Conservation (phyloP, 768 basidiomycete genomes). For the Amanita pseudoporphyria region DNA sequence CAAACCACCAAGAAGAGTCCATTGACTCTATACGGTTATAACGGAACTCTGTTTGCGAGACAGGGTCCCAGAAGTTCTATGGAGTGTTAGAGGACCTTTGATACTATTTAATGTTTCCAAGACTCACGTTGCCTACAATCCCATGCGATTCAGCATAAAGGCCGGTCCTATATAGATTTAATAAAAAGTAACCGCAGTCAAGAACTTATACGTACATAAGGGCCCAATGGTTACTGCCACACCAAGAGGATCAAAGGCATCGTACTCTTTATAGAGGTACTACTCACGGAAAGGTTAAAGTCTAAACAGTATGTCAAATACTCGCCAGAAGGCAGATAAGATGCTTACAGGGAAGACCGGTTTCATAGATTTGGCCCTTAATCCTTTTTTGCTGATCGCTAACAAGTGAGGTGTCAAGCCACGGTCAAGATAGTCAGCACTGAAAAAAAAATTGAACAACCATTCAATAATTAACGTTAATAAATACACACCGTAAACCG, state of each 20-base stretch:
- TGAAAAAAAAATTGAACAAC: conserved; percentile 19
- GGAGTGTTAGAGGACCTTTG: not conserved
- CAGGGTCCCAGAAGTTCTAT: conserved; percentile 85
- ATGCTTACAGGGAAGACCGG: conserved; percentile 73
- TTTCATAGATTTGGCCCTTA: conserved; percentile 81
- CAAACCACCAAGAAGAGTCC: conserved; percentile 76
- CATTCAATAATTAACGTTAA: not conserved
- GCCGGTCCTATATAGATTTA: conserved; percentile 57
- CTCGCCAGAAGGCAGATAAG: conserved; percentile 1
- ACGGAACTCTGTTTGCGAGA: conserved; percentile 49
- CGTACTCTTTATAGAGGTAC: not conserved
- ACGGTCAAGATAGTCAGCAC: conserved; percentile 82
- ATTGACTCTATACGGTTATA: conserved; percentile 57
- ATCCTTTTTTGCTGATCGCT: conserved; percentile 68
- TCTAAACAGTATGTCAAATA: conserved; percentile 31
- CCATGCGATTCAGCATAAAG: conserved; percentile 86
- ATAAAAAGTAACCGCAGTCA: conserved; percentile 1
- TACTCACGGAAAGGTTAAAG: conserved; percentile 83
- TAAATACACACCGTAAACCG: conserved; percentile 52
- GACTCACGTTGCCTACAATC: conserved; percentile 75
- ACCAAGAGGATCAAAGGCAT: not conserved
- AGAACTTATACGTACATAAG: conserved; percentile 46
- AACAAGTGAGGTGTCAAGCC: conserved; percentile 79
- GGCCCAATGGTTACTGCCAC: conserved; percentile 76
- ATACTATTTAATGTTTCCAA: not conserved